Evolutionary conservation across 1,284 basidiomycete genomes (phyloP), one percentile per base, ranked within the genome.

Genomic region (Microbotryum scabiosae): DNA sequence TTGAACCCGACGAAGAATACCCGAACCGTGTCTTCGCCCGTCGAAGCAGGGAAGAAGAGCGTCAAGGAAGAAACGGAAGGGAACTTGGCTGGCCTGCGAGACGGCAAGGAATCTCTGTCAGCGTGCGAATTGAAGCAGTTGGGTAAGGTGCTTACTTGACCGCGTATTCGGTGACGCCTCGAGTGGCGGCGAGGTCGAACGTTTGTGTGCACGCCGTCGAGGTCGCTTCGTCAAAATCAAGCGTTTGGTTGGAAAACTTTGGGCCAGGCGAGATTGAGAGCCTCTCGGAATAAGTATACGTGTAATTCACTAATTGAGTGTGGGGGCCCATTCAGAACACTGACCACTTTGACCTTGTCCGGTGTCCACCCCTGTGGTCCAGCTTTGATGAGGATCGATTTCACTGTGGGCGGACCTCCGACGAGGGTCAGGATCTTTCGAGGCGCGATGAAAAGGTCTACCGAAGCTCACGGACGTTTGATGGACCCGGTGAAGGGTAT

Each of bases 1-100:
- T 67, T 68, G 61, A 73, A 73, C 12, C 72, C 72, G 51, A 73
- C 46, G 57, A 68, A 73, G 48, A 56, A 68, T 25, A 73, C 60
- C 21, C 70, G 66, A 16, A 66, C 66, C 16, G 67, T 66, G 26
- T 70, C 69, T 51, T 69, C 71, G 20, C 72, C 70, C 23, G 66
- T 62, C 41, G 70, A 70, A 5, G 67, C 58, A 21, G 70, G 70
- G 62, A 72, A 71, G 62, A 72, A 73, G 30, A 73, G 68, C 0
- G 71, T 71, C 26, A 73, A 56, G 43, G 60, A 59, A 5, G 57
- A 59, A 14, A 69, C 63, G 0, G 66, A 51, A 20, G 68, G 69
- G 57, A 70, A 71, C 23, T 68, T 68, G 23, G 69, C 63, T 0
- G 67, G 66, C 16, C 68, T 70, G 60, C n/a, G 32, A 44, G n/a